Evolutionary conservation across 148 eudicot genomes (phyloP), one percentile per base, ranked within the genome.

Genomic region (Camellia sinensis): DNA sequence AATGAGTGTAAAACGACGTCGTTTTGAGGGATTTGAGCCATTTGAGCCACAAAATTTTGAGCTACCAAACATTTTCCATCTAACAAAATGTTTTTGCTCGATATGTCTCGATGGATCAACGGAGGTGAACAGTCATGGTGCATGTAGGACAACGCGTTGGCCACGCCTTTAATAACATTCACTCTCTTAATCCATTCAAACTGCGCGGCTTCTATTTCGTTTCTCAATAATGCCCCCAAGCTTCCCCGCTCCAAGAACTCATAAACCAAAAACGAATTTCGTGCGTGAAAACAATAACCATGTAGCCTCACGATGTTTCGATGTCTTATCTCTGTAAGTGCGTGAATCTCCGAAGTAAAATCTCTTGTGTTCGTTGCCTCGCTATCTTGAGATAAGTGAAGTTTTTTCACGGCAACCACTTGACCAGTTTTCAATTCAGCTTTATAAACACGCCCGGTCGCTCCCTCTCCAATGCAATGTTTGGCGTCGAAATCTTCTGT

Each of bases 401-500:
- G 85, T 80, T 79, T 82, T 82, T 90, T 90, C 7, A 87, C 93
- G 4, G 93, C 93, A 12, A 90, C 84, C 4, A 81, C 78, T 46
- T 84, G 84, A 14, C 85, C 86, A 73, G 6, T 44, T 1, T 74
- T 6, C 17, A 66, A 17, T 17, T 66, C 69, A 11, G 69, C 43
- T 5, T 37, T 66, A 37, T 66, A 37, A 66, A 66, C 69, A 6
- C 45, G 15, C 43, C 43, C 45, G 4, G 69, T 37, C 1, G 44
- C 69, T 66, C 69, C 69, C 69, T 66, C 69, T 37, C 69, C 69
- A 37, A 66, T 5, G 45, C 7, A 66, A 44, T 37, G 37, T 12
- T 37, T 66, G 45, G 40, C 11, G 45, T 66, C 14, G 7, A 66
- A 66, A 3, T 29, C 45, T 37, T 66, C 45, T 12, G 69, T 66